A percentile compares a stretch with the other conserved stretches of the same genome.
phyloP scores from a whole-genome alignment of 2,329 filamentous ascomycete species.

The Talaromyces sp. region DNA sequence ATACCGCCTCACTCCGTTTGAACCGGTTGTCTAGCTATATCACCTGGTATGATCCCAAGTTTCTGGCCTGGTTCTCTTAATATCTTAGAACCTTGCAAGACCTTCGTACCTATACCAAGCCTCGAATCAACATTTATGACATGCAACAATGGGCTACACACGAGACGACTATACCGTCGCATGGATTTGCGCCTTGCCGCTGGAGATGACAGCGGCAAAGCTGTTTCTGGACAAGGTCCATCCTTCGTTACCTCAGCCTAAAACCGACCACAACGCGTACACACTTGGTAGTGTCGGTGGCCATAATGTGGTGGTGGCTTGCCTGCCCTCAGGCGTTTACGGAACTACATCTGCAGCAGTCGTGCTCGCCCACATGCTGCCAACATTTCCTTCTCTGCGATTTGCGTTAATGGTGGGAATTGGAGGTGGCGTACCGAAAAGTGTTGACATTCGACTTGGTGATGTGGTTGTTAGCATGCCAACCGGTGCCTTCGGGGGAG shows the following conservation, averaged over 20 bases:
- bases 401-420: constrained; percentile 25
- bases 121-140: background rate
- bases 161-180: constrained; percentile 9
- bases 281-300: constrained; percentile 20
- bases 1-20: too few relatives aligned
- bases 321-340: constrained; percentile 17
- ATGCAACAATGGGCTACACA: background rate
- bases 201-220: constrained; percentile 22
- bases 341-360: constrained; percentile 22
- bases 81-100: background rate
- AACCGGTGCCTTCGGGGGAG: background rate
- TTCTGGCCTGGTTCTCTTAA: background rate
- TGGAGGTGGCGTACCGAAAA: constrained; percentile 23
- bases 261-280: constrained; percentile 22
- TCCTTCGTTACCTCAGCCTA: background rate
- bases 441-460: constrained; percentile 20
- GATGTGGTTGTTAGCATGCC: constrained; percentile 11
- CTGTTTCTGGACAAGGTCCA: constrained; percentile 21
- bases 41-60: too few relatives aligned
- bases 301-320: constrained; percentile 22
- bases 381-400: constrained; percentile 21
- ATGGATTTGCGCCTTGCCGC: constrained; percentile 9
- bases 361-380: constrained; percentile 22
- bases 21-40: too few relatives aligned
- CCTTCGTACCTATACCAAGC: background rate